These are phyloP conservation scores for Durotheca rogersii DNA, from an alignment of 495 filamentous ascomycete genomes.

Conservation along the genomic window DNA sequence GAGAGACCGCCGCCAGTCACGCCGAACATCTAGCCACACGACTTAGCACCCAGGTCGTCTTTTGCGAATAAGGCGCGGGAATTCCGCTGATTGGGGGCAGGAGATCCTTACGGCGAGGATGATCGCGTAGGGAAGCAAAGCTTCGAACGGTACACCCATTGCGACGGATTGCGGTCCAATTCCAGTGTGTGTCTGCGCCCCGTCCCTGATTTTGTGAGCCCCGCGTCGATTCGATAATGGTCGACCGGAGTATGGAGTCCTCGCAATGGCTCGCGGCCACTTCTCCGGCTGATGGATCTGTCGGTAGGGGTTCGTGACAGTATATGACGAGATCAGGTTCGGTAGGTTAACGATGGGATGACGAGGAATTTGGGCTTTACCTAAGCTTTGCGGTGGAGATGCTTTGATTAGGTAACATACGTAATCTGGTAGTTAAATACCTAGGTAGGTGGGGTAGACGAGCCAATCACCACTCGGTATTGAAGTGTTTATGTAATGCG, in stretches of 20 bases:
- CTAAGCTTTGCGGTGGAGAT: too few species aligned
- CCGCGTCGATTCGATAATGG: neutral
- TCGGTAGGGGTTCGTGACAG: neutral
- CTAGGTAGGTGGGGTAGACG: neutral
- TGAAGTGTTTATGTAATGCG: too few species aligned
- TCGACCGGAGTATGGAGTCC: neutral
- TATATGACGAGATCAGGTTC: too few species aligned
- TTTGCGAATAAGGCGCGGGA: neutral
- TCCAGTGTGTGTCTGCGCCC: too few species aligned
- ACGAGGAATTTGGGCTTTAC: too few species aligned
- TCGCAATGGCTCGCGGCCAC: conserved; percentile 11
- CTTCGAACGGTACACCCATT: conserved; percentile 97
- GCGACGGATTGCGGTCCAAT: conserved; percentile 35
- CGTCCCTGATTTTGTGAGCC: too few species aligned
- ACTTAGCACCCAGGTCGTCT: conserved; percentile 32
- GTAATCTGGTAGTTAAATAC: neutral
- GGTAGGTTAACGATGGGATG: too few species aligned
- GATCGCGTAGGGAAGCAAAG: conserved; percentile 90
- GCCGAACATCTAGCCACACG: conserved; percentile 76
- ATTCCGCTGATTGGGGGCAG: conserved; percentile 29
- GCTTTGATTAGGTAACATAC: neutral
- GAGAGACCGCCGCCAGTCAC: conserved; percentile 74
- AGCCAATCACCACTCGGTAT: neutral
- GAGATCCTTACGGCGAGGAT: conserved; percentile 77
- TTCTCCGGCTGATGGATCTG: neutral